Percentiles rank a stretch among this genome's conserved stretches.
phyloP scores from a whole-genome alignment of 352 stramenopile genomes.

The Pythium sukuiense region DNA sequence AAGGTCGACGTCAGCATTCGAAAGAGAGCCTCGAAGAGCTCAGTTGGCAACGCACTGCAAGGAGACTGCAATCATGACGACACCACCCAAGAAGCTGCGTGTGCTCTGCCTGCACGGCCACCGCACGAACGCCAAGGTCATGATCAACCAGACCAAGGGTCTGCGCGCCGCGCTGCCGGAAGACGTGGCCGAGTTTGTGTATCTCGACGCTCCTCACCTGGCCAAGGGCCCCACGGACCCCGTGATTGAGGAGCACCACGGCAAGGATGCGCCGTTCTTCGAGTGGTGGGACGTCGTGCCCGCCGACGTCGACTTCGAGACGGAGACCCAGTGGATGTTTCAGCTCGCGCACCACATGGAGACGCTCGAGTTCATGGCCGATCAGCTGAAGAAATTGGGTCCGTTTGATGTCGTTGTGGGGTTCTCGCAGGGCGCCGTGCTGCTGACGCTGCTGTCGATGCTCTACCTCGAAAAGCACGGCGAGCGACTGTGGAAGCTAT shows the following conservation, averaged over 20 bases:
- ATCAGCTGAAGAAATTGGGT: slow-evolving; percentile 35
- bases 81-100: slow-evolving; percentile 22
- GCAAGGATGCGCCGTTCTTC: slow-evolving; percentile 40
- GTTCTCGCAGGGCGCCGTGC: slow-evolving; percentile 57
- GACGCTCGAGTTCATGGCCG: slow-evolving; percentile 42
- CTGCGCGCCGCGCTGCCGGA: slow-evolving; percentile 28
- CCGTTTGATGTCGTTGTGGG: slow-evolving; percentile 54
- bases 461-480: slow-evolving; percentile 35
- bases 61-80: neutral
- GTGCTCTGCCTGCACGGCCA: slow-evolving; percentile 34
- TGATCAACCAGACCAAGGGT: slow-evolving; percentile 30
- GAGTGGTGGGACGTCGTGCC: slow-evolving; percentile 45
- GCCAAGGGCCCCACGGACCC: slow-evolving; percentile 26
- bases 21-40: neutral
- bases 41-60: neutral
- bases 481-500: slow-evolving; percentile 38
- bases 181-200: slow-evolving; percentile 31
- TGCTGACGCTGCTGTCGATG: slow-evolving; percentile 44
- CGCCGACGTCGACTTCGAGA: slow-evolving; percentile 18
- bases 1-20: slow-evolving; percentile 6
- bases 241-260: slow-evolving; percentile 22
- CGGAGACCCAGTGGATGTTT: slow-evolving; percentile 30
- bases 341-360: slow-evolving; percentile 36
- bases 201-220: slow-evolving; percentile 28
- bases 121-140: slow-evolving; percentile 35